Base-by-base conservation (phyloP, 805 yeast species). In the Saccharomycopsis synnaedendra region DNA sequence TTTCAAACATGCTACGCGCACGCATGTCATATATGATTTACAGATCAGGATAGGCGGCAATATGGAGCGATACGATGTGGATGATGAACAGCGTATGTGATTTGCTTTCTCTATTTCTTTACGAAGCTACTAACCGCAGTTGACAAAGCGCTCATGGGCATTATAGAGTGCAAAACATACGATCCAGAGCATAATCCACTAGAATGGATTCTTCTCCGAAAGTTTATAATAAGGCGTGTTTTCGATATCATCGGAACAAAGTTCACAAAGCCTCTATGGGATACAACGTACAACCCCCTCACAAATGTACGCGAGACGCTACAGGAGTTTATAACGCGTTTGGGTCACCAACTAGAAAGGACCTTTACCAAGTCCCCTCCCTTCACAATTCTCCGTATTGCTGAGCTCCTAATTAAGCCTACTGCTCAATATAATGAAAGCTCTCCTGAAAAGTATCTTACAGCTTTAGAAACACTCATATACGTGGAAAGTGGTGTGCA, bases 301-400 rank as follows among this genome's bases (percentile, higher is more conserved):
- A 8, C 28, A 30, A 43, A 40, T 6, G 7, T 27, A 1, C n/a
- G 64, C 46, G 66, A 46, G 37, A 39, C 50, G 5, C 19, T 47
- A 19, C 27, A 32, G 5, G 35, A 43, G 2, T 39, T n/a, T 7
- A 11, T 40, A 3, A 30, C 8, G 5, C 40, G 54, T 10, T 4
- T 50, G 4, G 6, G 47, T 31, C 19, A 31, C 10, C 35, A 50
- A 39, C 40, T 51, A n/a, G 39, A 48, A n/a, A 34, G 5, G 7
- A 49, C 45, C 10, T 65, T 65, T 49, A n/a, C 40, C 29, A 42
- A 50, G 3, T 35, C 41, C 2, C 69, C 71, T 3, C 72, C 71
- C 5, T 68, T 67, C 47, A 67, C 69, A 4, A 56, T 64, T 4
- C 49, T 57, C 5, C 43, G 71, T 43, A 31, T 67, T 5, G 61